Evolutionary conservation across 768 basidiomycete genomes (phyloP).

Genomic region (Rhodocollybia butyracea): DNA sequence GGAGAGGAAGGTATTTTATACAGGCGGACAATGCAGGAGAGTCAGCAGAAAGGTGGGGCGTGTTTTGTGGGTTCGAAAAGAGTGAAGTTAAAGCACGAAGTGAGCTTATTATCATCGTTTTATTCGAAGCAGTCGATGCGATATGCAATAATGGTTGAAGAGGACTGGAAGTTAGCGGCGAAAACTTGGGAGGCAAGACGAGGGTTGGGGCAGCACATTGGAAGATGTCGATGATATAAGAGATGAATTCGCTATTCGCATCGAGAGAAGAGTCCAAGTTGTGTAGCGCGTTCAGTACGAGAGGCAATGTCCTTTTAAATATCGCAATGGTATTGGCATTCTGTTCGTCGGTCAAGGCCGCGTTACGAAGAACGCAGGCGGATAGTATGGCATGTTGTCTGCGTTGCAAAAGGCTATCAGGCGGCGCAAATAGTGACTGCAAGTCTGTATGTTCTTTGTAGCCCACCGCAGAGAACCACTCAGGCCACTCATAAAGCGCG

Average conservation of each 20-base stretch:
- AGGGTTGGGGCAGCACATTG: slow-evolving; percentile 55
- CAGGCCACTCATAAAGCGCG: slow-evolving; percentile 85
- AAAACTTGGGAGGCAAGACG: slow-evolving; percentile 29
- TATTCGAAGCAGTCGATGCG: slow-evolving; percentile 58
- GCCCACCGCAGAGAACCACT: slow-evolving; percentile 74
- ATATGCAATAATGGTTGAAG: slow-evolving; percentile 55
- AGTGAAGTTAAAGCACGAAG: slow-evolving; percentile 59
- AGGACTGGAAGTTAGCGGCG: slow-evolving; percentile 41
- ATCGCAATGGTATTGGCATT: slow-evolving; percentile 61
- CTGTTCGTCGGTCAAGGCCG: slow-evolving; percentile 56
- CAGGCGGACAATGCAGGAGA: slow-evolving; percentile 62
- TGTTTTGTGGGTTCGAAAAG: slow-evolving; percentile 59
- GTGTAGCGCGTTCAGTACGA: slow-evolving; percentile 64
- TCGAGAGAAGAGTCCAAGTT: slow-evolving; percentile 61
- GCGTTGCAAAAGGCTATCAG: slow-evolving; percentile 47
- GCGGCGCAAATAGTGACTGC: slow-evolving; percentile 51
- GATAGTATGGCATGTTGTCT: slow-evolving; percentile 82
- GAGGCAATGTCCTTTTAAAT: slow-evolving; percentile 58
- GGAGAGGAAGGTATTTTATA: slow-evolving; percentile 70
- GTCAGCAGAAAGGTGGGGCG: slow-evolving; percentile 44
- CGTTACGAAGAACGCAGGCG: slow-evolving; percentile 83
- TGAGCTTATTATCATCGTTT: slow-evolving; percentile 69
- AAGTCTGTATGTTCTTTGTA: slow-evolving; percentile 40
- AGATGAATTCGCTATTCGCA: slow-evolving; percentile 66
- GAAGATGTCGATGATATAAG: slow-evolving; percentile 70